Evolutionary conservation across 176 grass and related monocot species (phyloP), one percentile per base, ranked within the genome.

Genomic region (Bromus sterilis): DNA sequence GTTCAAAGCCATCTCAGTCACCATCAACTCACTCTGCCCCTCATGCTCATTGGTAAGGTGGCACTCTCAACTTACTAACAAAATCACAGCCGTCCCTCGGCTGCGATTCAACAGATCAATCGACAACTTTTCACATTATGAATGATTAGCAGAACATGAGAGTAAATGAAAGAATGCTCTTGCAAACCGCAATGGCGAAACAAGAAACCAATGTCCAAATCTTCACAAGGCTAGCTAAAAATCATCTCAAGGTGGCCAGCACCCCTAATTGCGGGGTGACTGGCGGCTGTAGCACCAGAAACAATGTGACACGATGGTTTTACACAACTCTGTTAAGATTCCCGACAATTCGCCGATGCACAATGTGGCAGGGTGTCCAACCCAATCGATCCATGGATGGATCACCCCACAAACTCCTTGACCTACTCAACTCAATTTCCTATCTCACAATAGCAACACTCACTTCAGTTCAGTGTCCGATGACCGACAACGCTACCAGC

Each of bases 351-450:
- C 18, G 15, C 43, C 21, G 6, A 93, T 74, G 31, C 44, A 58
- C 61, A 68, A 21, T 2, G 79, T 49, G 21, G 58, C 75, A 83
- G 70, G 31, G 37, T 81, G 64, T 74, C 82, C 82, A 59, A 51
- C 69, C 80, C 64, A 43, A 83, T 83, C 60, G 30, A 44, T 35
- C 64, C 36, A 83, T 83, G 53, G 30, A 44, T 35, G 57, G 34
- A 68, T 46, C 13, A 46, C 58, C 87, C 70, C 80, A 77, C 67
- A 58, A 64, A 84, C 30, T 66, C 9, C 30, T 66, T 7, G 26
- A 31, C 46, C 72, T 82, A 86, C n/a, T 83, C 46, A n/a, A n/a
- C n/a, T 63, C 83, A 85, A 82, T 57, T 20, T 64, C 80, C 82
- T 76, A 87, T 80, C 73, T 68, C 82, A 55, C 68, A 86, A 61